A percentile compares a stretch with the other conserved stretches of the same genome.
These are phyloP conservation scores for Hemileia vastatrix DNA, from an alignment of 1,284 basidiomycete genomes.

Conservation along the genomic window DNA sequence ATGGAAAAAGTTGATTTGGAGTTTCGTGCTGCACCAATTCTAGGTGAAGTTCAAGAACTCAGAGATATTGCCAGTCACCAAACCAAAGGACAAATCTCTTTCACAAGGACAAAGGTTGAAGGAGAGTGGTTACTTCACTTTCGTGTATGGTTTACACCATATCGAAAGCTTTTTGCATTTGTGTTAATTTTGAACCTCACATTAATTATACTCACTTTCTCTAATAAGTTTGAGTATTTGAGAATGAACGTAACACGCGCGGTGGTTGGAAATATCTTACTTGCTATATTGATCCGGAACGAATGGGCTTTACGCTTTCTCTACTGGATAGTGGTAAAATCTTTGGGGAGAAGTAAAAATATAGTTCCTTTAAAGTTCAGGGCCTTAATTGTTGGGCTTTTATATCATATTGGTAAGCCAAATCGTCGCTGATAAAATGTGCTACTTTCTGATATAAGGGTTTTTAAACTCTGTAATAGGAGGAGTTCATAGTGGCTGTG, in stretches of 20 bases:
- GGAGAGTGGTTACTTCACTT: no score
- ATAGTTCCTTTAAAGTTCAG: slow-evolving; percentile 11
- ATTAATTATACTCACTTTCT: slow-evolving; percentile 54
- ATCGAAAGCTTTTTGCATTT: slow-evolving; percentile 61
- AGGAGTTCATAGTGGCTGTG: slow-evolving; percentile 65
- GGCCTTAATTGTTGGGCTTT: slow-evolving; percentile 14
- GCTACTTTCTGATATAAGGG: background rate
- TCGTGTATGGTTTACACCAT: slow-evolving; percentile 36
- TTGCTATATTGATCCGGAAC: slow-evolving; percentile 53
- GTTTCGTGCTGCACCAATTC: no score
- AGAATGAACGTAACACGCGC: slow-evolving; percentile 55
- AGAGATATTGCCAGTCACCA: no score
- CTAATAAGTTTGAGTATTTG: slow-evolving; percentile 59
- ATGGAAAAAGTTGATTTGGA: no score
- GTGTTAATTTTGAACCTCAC: slow-evolving; percentile 55
- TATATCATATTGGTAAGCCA: slow-evolving; percentile 22
- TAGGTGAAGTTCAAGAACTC: no score
- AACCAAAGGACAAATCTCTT: no score
- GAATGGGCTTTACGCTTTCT: slow-evolving; percentile 57
- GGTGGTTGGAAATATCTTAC: slow-evolving; percentile 55
- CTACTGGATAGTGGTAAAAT: slow-evolving; percentile 49
- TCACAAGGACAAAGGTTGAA: no score
- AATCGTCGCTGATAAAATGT: background rate
- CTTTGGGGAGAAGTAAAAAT: slow-evolving; percentile 10
- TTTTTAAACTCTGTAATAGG: slow-evolving; percentile 42